These are phyloP conservation scores for Ascosphaera apis DNA, from an alignment of 2,329 filamentous ascomycete species.

Conservation along the genomic window DNA sequence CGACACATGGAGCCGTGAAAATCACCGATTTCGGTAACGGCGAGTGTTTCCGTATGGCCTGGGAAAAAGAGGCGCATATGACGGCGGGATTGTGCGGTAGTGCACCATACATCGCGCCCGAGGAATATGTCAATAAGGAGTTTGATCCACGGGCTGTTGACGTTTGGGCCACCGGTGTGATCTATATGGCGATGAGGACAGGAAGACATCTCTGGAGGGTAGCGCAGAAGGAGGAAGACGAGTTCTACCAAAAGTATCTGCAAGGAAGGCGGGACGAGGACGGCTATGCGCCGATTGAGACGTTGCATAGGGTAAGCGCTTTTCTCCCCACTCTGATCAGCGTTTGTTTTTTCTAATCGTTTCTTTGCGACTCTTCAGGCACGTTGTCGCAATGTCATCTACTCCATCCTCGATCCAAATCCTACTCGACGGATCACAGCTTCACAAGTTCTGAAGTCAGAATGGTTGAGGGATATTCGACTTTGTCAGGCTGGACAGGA, in stretches of 20 bases:
- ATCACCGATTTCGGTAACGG: slow-evolving; percentile 98
- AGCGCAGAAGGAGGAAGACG: slow-evolving; percentile 91
- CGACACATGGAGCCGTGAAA: slow-evolving; percentile 76
- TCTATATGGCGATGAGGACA: slow-evolving; percentile 99
- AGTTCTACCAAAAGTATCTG: slow-evolving; percentile 88
- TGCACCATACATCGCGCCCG: slow-evolving; percentile 88
- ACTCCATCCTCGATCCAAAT: slow-evolving; percentile 92
- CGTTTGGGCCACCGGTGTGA: slow-evolving; percentile 94
- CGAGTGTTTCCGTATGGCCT: slow-evolving; percentile 98
- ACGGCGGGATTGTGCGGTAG: slow-evolving; percentile 90
- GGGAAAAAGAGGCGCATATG: slow-evolving; percentile 97
- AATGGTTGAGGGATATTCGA: slow-evolving; percentile 96
- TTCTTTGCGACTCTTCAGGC: no score
- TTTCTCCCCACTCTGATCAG: slow-evolving; percentile 1
- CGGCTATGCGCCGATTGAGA: slow-evolving; percentile 91
- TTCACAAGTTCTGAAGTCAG: slow-evolving; percentile 88
- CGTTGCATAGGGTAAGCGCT: slow-evolving; percentile 64
- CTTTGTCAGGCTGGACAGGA: slow-evolving; percentile 92
- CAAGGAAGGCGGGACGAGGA: slow-evolving; percentile 83
- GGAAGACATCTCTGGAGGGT: slow-evolving; percentile 89
- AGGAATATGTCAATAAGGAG: slow-evolving; percentile 86
- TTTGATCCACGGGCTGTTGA: slow-evolving; percentile 97
- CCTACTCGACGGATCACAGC: slow-evolving; percentile 80
- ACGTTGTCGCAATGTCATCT: slow-evolving; percentile 94
- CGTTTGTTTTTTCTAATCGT: slow-evolving; percentile 7